Conservation (phyloP, 805 yeast species). For the Clavispora asparagi region DNA sequence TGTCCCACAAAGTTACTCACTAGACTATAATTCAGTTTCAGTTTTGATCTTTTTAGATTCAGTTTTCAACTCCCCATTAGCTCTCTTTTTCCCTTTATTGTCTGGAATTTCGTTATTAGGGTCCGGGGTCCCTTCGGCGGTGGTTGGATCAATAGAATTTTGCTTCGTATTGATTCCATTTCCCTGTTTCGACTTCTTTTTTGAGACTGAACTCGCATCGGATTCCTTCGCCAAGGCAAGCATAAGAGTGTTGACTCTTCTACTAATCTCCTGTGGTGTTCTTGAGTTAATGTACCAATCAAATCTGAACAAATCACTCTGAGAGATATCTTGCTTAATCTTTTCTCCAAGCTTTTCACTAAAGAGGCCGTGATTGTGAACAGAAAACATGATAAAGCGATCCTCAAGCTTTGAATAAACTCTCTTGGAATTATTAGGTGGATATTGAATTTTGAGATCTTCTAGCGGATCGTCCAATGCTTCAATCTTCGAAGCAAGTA, state of each 20-base stretch:
- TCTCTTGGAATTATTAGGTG: slow-evolving; percentile 79
- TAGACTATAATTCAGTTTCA: not conserved
- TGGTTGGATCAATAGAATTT: slow-evolving; percentile 34
- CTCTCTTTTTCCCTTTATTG: not conserved
- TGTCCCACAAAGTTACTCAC: no score
- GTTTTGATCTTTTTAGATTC: slow-evolving; percentile 6
- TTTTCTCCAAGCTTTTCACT: slow-evolving; percentile 56
- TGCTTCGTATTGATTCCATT: slow-evolving; percentile 24
- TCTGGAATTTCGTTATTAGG: slow-evolving; percentile 2
- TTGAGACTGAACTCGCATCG: slow-evolving; percentile 57
- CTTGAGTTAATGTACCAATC: slow-evolving; percentile 73
- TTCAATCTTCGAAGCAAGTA: slow-evolving; percentile 49
- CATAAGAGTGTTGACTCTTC: slow-evolving; percentile 63
- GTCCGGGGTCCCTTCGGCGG: slow-evolving; percentile 12
- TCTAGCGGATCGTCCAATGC: slow-evolving; percentile 56
- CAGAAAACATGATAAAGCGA: slow-evolving; percentile 55
- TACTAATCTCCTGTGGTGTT: slow-evolving; percentile 64
- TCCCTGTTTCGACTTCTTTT: slow-evolving; percentile 28
- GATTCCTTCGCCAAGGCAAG: slow-evolving; percentile 62
- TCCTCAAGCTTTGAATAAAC: slow-evolving; percentile 68
- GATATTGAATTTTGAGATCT: slow-evolving; percentile 61
- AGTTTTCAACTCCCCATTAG: not conserved
- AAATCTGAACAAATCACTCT: slow-evolving; percentile 57
- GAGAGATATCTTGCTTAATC: slow-evolving; percentile 58
- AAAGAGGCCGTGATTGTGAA: slow-evolving; percentile 60